A percentile compares a stretch with the other conserved stretches of the same genome.
These are phyloP conservation scores for Xylariales sp. DNA, from an alignment of 2,329 filamentous ascomycete genomes.

Conservation along the genomic window DNA sequence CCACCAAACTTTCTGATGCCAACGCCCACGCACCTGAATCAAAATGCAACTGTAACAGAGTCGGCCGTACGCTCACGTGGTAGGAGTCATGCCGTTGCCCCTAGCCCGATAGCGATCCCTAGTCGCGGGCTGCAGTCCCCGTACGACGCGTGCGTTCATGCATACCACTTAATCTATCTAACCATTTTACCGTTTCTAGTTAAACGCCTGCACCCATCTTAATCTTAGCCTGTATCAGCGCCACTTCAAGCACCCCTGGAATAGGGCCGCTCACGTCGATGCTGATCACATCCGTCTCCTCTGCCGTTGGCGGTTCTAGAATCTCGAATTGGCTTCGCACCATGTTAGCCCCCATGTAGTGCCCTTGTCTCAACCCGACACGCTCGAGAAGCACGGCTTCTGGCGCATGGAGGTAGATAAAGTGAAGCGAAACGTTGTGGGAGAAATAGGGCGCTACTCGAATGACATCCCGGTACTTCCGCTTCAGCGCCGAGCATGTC, in stretches of 20 bases:
- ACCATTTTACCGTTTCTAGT: conserved; percentile 35
- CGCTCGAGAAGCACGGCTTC: conserved; percentile 81
- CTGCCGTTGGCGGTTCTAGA: conserved; percentile 81
- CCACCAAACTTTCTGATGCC: conserved; percentile 18
- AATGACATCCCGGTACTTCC: conserved; percentile 95
- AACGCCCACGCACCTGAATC: conserved; percentile 28
- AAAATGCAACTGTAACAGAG: conserved; percentile 21
- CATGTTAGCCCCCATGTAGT: conserved; percentile 98
- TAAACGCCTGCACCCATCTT: conserved; percentile 60
- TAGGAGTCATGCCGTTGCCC: conserved; percentile 24
- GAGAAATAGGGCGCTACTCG: conserved; percentile 82
- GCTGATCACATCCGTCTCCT: conserved; percentile 78
- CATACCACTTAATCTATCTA: conserved; percentile 11
- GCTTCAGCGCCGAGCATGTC: conserved; percentile 95
- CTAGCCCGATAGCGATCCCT: conserved; percentile 25
- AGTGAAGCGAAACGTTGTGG: conserved; percentile 82
- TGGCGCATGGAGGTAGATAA: conserved; percentile 87
- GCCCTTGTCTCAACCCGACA: conserved; percentile 78
- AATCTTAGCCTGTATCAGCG: conserved; percentile 66
- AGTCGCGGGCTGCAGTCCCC: conserved; percentile 29
- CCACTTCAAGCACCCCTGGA: conserved; percentile 70
- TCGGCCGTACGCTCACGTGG: conserved; percentile 30
- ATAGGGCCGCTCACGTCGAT: conserved; percentile 73
- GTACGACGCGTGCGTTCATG: conserved; percentile 25
- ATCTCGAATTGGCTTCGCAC: conserved; percentile 90